These are phyloP conservation scores for Vanrija pseudolonga DNA, from an alignment of 1,284 basidiomycete species.

Conservation along the genomic window DNA sequence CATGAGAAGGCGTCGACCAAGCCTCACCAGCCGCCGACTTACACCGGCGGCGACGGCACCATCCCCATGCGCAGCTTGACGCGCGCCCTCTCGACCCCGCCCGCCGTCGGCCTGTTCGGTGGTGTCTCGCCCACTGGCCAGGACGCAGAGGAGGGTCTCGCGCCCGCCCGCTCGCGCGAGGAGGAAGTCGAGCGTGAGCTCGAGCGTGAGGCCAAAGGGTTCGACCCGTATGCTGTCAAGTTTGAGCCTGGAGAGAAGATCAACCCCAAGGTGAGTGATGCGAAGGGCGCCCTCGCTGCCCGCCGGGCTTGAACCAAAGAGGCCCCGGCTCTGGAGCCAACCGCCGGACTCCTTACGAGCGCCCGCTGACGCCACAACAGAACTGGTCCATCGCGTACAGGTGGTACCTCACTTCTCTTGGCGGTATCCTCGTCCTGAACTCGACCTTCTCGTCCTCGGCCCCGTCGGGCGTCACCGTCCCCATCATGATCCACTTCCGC, in stretches of 20 bases:
- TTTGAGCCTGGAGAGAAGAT: constrained; percentile 45
- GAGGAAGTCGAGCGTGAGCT: constrained; percentile 37
- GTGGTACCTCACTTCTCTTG: constrained; percentile 63
- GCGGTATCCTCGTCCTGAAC: constrained; percentile 64
- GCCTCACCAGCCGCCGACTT: neutral
- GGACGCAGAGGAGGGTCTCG: constrained; percentile 42
- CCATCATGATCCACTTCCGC: constrained; percentile 56
- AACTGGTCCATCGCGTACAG: constrained; percentile 59
- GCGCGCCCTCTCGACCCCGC: constrained; percentile 16
- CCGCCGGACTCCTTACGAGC: neutral
- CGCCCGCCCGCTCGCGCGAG: constrained; percentile 35
- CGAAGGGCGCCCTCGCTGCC: too few species aligned
- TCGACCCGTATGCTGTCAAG: constrained; percentile 41
- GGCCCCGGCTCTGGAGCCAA: too few species aligned
- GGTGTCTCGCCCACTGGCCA: constrained; percentile 33
- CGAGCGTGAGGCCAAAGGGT: constrained; percentile 30
- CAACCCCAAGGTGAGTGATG: constrained; percentile 44
- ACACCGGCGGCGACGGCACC: neutral
- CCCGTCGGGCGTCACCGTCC: constrained; percentile 39
- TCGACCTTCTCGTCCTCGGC: constrained; percentile 54
- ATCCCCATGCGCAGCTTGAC: neutral
- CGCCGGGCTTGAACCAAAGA: too few species aligned
- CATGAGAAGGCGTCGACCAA: too few species aligned
- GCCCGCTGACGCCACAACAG: constrained; percentile 48
- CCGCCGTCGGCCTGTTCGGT: constrained; percentile 36